Percentiles rank a stretch among this genome's conserved stretches.
phyloP scores from a whole-genome alignment of 1,284 basidiomycete species.

The Pisolithus thermaeus region DNA sequence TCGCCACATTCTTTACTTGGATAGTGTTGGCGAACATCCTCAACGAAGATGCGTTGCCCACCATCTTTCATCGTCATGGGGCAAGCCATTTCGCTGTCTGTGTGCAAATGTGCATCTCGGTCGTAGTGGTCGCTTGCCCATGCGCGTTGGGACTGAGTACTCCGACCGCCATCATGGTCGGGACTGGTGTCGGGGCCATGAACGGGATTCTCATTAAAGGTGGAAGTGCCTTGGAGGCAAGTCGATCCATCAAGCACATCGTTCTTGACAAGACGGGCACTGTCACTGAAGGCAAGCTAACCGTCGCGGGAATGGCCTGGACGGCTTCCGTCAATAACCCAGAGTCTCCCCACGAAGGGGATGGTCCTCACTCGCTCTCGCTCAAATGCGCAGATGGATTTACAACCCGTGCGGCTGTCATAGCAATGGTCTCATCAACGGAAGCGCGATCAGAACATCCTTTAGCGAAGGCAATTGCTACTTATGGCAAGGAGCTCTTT shows the following conservation, averaged over 20 bases:
- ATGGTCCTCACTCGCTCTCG: slow-evolving; percentile 39
- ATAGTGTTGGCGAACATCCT: slow-evolving; percentile 70
- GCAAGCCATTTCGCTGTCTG: slow-evolving; percentile 88
- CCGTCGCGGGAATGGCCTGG: slow-evolving; percentile 76
- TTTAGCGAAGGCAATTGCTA: slow-evolving; percentile 86
- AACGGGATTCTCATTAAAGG: slow-evolving; percentile 99
- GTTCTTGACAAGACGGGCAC: slow-evolving; percentile 98
- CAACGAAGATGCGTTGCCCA: slow-evolving; percentile 60
- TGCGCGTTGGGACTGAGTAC: slow-evolving; percentile 96
- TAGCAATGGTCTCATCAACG: slow-evolving; percentile 79
- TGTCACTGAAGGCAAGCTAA: slow-evolving; percentile 83
- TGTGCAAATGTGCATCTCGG: slow-evolving; percentile 95
- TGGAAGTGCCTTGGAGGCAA: slow-evolving; percentile 90
- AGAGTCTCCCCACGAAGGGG: slow-evolving; percentile 33
- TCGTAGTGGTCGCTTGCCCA: slow-evolving; percentile 97
- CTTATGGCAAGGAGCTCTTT: slow-evolving; percentile 70
- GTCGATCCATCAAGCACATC: slow-evolving; percentile 74
- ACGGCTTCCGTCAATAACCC: slow-evolving; percentile 42
- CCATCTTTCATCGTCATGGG: slow-evolving; percentile 80
- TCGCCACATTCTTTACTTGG: slow-evolving; percentile 84
- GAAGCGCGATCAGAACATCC: slow-evolving; percentile 96
- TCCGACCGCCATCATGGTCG: slow-evolving; percentile 99
- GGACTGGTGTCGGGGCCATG: slow-evolving; percentile 94
- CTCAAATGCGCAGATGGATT: slow-evolving; percentile 55
- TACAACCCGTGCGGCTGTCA: slow-evolving; percentile 56